These are phyloP conservation scores for Excoecaria agallocha DNA, from an alignment of 345 rosid species.

Conservation along the genomic window DNA sequence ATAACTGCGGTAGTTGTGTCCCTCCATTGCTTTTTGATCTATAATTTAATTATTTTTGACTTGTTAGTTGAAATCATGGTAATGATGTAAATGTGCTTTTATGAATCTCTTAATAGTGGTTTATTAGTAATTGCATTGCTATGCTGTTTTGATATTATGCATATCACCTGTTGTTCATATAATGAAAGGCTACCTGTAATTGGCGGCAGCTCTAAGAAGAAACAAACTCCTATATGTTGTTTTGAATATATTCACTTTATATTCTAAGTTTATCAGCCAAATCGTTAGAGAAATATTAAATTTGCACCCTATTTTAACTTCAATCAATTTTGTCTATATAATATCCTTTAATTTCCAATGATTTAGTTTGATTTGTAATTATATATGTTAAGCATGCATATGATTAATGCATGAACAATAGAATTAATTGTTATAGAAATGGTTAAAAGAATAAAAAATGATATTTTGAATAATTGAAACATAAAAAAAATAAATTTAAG, in stretches of 20 bases:
- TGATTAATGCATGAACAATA: no score
- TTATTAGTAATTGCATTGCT: neutral
- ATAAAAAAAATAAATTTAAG: no score
- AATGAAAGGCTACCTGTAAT: neutral
- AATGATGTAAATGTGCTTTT: neutral
- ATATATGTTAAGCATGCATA: no score
- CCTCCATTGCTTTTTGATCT: neutral
- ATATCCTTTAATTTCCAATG: no score
- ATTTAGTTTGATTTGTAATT: no score
- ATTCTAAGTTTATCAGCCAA: no score
- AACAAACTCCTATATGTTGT: neutral
- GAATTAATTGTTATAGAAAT: no score
- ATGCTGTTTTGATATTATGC: neutral
- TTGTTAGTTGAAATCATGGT: neutral
- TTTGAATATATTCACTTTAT: neutral
- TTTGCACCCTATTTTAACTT: neutral
- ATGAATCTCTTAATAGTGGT: neutral
- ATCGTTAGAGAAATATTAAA: neutral
- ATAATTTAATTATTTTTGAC: neutral
- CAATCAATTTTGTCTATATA: neutral
- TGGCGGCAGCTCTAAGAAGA: neutral
- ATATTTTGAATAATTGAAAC: no score
- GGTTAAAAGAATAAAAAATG: no score
- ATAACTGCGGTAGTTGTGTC: neutral
- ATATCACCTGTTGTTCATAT: neutral